phyloP scores from a whole-genome alignment of 257 asterid species.

The Primulina tabacum region DNA sequence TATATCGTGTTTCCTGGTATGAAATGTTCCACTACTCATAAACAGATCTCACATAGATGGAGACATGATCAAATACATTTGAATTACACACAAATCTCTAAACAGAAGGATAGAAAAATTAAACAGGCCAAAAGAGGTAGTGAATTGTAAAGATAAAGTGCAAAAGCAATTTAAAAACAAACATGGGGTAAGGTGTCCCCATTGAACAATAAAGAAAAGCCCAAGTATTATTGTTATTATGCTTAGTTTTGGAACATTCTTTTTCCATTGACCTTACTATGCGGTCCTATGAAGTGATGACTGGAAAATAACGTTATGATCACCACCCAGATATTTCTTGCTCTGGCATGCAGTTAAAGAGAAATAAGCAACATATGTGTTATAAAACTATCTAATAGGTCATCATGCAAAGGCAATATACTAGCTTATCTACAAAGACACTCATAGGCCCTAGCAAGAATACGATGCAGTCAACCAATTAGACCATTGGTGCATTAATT shows the following conservation, averaged over 20 bases:
- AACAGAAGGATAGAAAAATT: not conserved
- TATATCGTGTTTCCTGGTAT: conserved; percentile 80
- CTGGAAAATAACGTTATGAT: too few species aligned
- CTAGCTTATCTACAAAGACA: not conserved
- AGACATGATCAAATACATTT: not conserved
- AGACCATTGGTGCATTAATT: not conserved
- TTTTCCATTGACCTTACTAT: not conserved
- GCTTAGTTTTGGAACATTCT: not conserved
- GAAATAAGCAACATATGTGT: not conserved
- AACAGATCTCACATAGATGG: not conserved
- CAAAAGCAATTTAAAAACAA: not conserved
- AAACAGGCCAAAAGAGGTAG: not conserved
- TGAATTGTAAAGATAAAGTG: not conserved
- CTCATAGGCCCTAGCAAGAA: too few species aligned
- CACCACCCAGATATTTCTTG: not conserved
- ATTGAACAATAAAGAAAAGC: not conserved
- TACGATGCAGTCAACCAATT: too few species aligned
- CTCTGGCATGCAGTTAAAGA: not conserved
- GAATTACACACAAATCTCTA: not conserved
- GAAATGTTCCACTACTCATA: conserved; percentile 1
- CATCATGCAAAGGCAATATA: not conserved
- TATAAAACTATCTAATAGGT: not conserved
- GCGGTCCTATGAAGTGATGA: not conserved
- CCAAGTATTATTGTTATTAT: not conserved
- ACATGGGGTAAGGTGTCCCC: not conserved